Conservation (phyloP, 192 early-diverging fungal genomes). For the Backusella macrospora region DNA sequence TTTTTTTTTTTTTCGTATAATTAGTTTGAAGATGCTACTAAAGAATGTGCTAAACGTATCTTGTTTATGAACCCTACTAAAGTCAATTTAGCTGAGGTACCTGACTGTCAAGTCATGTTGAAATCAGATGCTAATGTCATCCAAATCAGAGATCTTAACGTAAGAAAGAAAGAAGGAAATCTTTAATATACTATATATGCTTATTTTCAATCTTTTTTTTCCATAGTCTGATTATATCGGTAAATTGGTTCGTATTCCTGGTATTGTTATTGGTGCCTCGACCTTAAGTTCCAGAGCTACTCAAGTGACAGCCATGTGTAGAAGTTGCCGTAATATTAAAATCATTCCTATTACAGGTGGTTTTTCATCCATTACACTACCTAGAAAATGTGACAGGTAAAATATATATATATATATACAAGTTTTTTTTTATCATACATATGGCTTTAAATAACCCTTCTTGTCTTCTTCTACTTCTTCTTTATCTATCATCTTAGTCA, state of each 20-base stretch:
- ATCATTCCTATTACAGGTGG: conserved; percentile 81
- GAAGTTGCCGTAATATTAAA: conserved; percentile 83
- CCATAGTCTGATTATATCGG: conserved; percentile 82
- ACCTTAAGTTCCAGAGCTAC: conserved; percentile 89
- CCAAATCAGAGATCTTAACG: conserved; percentile 89
- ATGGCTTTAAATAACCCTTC: neutral
- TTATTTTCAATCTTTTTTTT: too few relatives aligned
- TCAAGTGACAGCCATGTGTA: conserved; percentile 86
- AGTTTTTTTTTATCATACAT: too few relatives aligned
- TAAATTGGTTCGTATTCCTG: conserved; percentile 92
- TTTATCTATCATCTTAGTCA: neutral
- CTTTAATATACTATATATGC: neutral
- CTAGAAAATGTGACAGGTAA: conserved; percentile 77
- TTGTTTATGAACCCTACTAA: conserved; percentile 54
- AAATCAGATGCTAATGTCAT: conserved; percentile 83
- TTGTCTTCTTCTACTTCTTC: neutral
- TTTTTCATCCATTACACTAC: conserved; percentile 82
- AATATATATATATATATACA: too few relatives aligned
- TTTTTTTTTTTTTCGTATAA: too few relatives aligned
- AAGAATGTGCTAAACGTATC: conserved; percentile 75
- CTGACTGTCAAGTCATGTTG: conserved; percentile 90
- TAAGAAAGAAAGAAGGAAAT: conserved; percentile 41
- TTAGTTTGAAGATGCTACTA: conserved; percentile 91
- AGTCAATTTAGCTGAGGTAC: conserved; percentile 57
- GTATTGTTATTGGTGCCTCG: conserved; percentile 94